Evolutionary conservation across 1,284 basidiomycete genomes (phyloP), one percentile per base, ranked within the genome.

Genomic region (Apiotrichum akiyoshidainum): DNA sequence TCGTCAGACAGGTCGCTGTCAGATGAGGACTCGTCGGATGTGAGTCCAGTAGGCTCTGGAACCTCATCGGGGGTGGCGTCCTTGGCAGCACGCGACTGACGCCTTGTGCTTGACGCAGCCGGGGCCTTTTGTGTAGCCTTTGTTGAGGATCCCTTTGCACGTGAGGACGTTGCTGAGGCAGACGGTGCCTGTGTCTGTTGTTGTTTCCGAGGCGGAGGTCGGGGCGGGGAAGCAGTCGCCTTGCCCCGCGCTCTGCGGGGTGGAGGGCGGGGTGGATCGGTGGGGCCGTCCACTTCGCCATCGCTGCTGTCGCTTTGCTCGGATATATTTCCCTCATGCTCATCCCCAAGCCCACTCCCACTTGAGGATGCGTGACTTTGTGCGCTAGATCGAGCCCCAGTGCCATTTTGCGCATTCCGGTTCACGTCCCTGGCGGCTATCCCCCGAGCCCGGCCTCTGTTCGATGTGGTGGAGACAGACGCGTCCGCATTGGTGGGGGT

Each of bases 41-140:
- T 75, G 61, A 75, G 42, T 10, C 74, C 74, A 16, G 70, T 75
- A 1, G 70, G 66, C 31, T 66, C 65, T 49, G 60, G 33, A 21
- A 26, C 54, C 8, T 59, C 57, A 14, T 58, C 62, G 41, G 61
- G 52, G 22, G 45, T 51, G 10, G 61, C 58, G 9, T 54, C 46
- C 17, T 51, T 35, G 17, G 19, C 22, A 19, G 37, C 12, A 39
- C 37, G 11, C 37, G 37, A 12, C 12, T 16, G 37, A 12, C 42
- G 42, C 9, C 42, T 45, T 22, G 10, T 33, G 42, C 19, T 52
- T 42, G 37, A 16, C 37, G 11, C 40, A 19, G 17, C 21, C 10
- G 7, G 21, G n/a, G 46, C 46, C 31, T 40, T 57, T 44, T 14
- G 8, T 37, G 34, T n/a, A n/a, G 33, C 13, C 33, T 42, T 52